Conservation (phyloP, 148 eudicot species). For the Polygonum maritimum region DNA sequence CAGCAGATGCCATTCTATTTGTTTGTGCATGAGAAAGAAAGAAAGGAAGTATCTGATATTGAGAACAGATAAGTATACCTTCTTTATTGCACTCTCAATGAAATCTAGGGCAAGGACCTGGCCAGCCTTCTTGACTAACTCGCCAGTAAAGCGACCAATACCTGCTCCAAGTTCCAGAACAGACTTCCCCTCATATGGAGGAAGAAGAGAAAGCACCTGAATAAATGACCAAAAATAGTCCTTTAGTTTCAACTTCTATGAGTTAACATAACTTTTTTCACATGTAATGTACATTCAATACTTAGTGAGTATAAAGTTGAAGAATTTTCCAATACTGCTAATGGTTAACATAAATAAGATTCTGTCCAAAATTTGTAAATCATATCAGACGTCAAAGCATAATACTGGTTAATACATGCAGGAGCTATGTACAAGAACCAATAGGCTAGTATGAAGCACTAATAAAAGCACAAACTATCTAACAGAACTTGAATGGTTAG, state of each 20-base stretch:
- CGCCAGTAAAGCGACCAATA: slow-evolving; percentile 97
- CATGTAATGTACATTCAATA: background rate
- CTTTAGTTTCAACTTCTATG: background rate
- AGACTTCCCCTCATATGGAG: slow-evolving; percentile 76
- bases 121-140: slow-evolving; percentile 71
- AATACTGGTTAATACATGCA: background rate
- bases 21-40: background rate
- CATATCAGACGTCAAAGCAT: background rate
- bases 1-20: background rate
- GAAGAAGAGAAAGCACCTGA: slow-evolving; percentile 83
- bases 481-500: background rate
- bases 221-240: background rate
- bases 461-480: background rate
- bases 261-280: background rate
- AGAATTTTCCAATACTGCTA: background rate
- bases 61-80: slow-evolving; percentile 36
- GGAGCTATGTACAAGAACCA: background rate
- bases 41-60: background rate
- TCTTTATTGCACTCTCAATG: slow-evolving; percentile 81
- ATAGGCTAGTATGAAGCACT: background rate
- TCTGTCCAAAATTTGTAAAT: background rate
- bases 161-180: slow-evolving; percentile 98
- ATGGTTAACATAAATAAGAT: background rate
- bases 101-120: slow-evolving; percentile 81
- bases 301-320: background rate